A percentile compares a stretch with the other conserved stretches of the same genome.
phyloP scores from a whole-genome alignment of 371 early-diverging fungal genomes.

The Aphelidium insulamus region DNA sequence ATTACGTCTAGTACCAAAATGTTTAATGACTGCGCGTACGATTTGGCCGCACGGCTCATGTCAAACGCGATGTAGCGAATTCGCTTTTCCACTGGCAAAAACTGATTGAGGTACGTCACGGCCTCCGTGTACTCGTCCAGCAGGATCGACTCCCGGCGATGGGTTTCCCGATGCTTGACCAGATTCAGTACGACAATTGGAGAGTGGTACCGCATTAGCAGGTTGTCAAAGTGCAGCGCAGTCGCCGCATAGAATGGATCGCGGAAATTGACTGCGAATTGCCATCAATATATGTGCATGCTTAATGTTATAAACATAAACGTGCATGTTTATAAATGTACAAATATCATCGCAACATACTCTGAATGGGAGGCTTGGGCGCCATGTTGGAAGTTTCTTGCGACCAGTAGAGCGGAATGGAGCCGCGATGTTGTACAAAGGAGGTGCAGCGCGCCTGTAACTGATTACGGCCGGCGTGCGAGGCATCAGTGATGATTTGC shows the following conservation, averaged over 20 bases:
- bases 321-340: constrained; percentile 1
- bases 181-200: constrained; percentile 76
- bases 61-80: constrained; percentile 87
- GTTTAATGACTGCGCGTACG: constrained; percentile 12
- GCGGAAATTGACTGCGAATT: constrained; percentile 29
- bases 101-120: constrained; percentile 67
- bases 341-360: constrained; percentile 13
- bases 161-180: constrained; percentile 81
- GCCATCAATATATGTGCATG: constrained; percentile 1
- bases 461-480: constrained; percentile 6
- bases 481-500: constrained; percentile 69
- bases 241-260: constrained; percentile 86
- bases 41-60: constrained; percentile 89
- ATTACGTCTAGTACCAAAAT: background rate
- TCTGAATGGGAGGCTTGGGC: constrained; percentile 83
- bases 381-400: constrained; percentile 78
- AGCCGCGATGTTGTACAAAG: constrained; percentile 88
- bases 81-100: constrained; percentile 49
- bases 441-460: constrained; percentile 53
- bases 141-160: constrained; percentile 60
- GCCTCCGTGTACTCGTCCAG: constrained; percentile 61
- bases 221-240: constrained; percentile 71
- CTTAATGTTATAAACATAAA: background rate
- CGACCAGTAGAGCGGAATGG: constrained; percentile 86
- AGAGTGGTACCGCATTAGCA: constrained; percentile 67